Evolutionary conservation across 2,329 filamentous ascomycete genomes (phyloP).

Genomic region (Plenodomus lindquistii): DNA sequence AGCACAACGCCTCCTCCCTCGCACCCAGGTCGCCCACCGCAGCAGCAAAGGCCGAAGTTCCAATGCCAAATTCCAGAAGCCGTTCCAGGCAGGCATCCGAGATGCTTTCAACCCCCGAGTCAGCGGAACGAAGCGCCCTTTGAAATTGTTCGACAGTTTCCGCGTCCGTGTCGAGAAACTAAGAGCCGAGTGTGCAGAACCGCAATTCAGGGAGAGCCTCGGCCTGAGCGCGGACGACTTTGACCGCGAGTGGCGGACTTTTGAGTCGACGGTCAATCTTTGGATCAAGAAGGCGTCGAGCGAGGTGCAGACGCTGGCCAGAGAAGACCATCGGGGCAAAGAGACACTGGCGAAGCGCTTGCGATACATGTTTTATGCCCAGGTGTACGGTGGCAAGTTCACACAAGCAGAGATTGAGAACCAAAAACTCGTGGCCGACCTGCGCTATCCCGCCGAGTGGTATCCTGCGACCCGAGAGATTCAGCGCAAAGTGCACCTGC

Average conservation of each 20-base stretch:
- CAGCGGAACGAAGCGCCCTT: neutral
- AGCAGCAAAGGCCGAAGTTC: neutral
- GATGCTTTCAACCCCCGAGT: too few species aligned
- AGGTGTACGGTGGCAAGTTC: constrained; percentile 38
- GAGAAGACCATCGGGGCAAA: constrained; percentile 15
- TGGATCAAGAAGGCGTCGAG: constrained; percentile 25
- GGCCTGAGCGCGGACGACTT: constrained; percentile 29
- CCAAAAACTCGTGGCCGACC: constrained; percentile 65
- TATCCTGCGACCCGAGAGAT: constrained; percentile 80
- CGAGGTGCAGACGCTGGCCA: constrained; percentile 20
- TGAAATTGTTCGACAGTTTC: constrained; percentile 7
- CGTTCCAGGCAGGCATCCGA: too few species aligned
- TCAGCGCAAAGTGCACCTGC: constrained; percentile 83
- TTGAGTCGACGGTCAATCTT: constrained; percentile 22
- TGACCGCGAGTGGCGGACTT: constrained; percentile 31
- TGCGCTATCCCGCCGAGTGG: constrained; percentile 91
- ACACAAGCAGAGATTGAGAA: constrained; percentile 42
- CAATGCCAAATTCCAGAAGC: neutral
- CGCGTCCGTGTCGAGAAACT: constrained; percentile 17
- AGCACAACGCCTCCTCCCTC: constrained; percentile 33
- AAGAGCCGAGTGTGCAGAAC: constrained; percentile 15
- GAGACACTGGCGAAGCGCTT: constrained; percentile 57
- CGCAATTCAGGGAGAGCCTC: constrained; percentile 30
- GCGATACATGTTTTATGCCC: constrained; percentile 66
- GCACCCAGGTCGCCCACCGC: constrained; percentile 26